These are phyloP conservation scores for Phycomyces blakesleeanus DNA, from an alignment of 192 early-diverging fungal species.

Conservation along the genomic window DNA sequence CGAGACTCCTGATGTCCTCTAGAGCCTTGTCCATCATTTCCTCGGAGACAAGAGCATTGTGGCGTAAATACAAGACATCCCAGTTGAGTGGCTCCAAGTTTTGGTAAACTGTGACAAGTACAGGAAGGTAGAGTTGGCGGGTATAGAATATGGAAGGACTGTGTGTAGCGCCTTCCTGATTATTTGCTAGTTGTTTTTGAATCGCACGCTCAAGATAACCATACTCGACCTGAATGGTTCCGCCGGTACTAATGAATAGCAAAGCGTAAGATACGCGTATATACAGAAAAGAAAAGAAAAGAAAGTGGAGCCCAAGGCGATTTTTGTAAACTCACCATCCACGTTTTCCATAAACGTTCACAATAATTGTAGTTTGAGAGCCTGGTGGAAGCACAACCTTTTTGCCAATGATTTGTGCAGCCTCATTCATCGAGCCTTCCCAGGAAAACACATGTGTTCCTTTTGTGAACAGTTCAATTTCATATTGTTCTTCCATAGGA, in stretches of 20 bases:
- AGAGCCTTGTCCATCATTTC: neutral
- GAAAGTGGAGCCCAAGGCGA: no score
- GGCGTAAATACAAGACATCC: slow-evolving; percentile 60
- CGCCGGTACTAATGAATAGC: slow-evolving; percentile 48
- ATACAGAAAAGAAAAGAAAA: no score
- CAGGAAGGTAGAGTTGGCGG: slow-evolving; percentile 60
- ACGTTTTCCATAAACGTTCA: slow-evolving; percentile 77
- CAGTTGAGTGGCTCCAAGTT: slow-evolving; percentile 58
- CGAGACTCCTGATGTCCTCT: neutral
- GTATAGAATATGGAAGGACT: slow-evolving; percentile 49
- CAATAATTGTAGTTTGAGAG: slow-evolving; percentile 42
- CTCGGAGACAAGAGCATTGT: neutral
- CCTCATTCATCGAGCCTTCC: slow-evolving; percentile 34
- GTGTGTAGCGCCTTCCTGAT: neutral
- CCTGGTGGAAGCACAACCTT: slow-evolving; percentile 52
- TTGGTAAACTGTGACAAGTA: slow-evolving; percentile 67
- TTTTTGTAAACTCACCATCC: slow-evolving; percentile 18
- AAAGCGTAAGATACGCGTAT: neutral
- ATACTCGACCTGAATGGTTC: slow-evolving; percentile 68
- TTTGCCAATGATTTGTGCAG: slow-evolving; percentile 15
- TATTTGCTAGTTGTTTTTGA: slow-evolving; percentile 12
- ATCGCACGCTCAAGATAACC: slow-evolving; percentile 46
- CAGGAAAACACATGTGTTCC: slow-evolving; percentile 53
- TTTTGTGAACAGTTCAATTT: slow-evolving; percentile 65
- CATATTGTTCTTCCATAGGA: slow-evolving; percentile 68